Percentiles rank a stretch among this genome's conserved stretches.
These are phyloP conservation scores for Tripterygium wilfordii DNA, from an alignment of 177 flowering plant species.

Conservation along the genomic window DNA sequence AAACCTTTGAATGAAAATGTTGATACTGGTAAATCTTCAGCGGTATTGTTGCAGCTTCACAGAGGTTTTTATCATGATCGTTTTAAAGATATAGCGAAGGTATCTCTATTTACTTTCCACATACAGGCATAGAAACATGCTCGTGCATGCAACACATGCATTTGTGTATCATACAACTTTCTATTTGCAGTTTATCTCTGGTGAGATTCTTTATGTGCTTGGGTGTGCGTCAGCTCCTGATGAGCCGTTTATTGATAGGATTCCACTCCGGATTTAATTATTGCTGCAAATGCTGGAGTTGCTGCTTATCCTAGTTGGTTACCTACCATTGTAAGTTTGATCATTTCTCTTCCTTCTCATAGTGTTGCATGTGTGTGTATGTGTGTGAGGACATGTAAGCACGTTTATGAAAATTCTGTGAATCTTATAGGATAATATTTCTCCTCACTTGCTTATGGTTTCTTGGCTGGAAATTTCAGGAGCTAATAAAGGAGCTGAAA, in stretches of 20 bases:
- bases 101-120: too few relatives aligned
- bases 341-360: background rate
- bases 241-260: constrained; percentile 35
- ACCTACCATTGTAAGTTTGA: constrained; percentile 67
- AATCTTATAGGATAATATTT: background rate
- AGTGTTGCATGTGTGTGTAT: background rate
- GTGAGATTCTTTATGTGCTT: background rate
- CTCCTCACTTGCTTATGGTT: background rate
- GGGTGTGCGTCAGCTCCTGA: constrained; percentile 7
- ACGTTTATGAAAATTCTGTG: too few relatives aligned
- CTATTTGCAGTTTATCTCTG: too few relatives aligned
- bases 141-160: too few relatives aligned
- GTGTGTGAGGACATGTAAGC: too few relatives aligned
- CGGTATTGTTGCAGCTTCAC: constrained; percentile 45
- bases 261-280: constrained; percentile 54
- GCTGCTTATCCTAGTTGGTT: constrained; percentile 91
- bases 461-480: constrained; percentile 35
- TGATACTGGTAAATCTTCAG: constrained; percentile 11
- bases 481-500: constrained; percentile 53
- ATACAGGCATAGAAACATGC: too few relatives aligned
- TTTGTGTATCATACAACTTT: too few relatives aligned
- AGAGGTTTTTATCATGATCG: constrained; percentile 78
- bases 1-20: constrained; percentile 25
- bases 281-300: constrained; percentile 92
- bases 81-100: constrained; percentile 50